Base-by-base conservation (phyloP, 192 early-diverging fungal species). In the Rhizophagus clarus region DNA sequence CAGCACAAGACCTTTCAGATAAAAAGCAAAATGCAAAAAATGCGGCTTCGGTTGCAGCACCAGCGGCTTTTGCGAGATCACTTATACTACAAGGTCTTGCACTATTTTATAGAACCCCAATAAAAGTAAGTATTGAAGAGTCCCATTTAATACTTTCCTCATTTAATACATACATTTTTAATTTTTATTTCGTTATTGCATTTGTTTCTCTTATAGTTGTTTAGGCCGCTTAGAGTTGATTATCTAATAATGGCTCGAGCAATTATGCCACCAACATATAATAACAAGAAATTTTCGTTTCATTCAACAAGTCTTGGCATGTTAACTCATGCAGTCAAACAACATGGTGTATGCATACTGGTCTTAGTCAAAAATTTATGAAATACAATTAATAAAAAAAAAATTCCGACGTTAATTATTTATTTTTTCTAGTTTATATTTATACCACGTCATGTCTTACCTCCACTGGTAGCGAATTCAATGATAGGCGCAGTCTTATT, bases 201-300 rank as follows among this genome's bases (percentile, higher is more conserved):
- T 49, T 63, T 45, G 28, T n/a, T 56, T n/a, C 26, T 40, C 32
- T 42, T 20, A n/a, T 68, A 93, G 87, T 85, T 95, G 15, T 95
- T 95, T 60, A 85, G 94, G 8, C 94, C 94, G 8, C 83, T 95
- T 80, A 86, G 94, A 11, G 92, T 95, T 7, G 94, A 95, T 80
- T 95, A 95, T 75, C 76, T 93, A 66, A 88, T 92, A n/a, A 92
- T 93, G 77, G 94, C 92, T 3, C 87, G 94, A 29, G 92, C 92
- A 12, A 76, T 92, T 47, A 89, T 93, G 79, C 93, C 91, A 22
- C 83, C 88, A 2, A 85, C 89, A 40, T 69, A 76, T 11, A 61
- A 28, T 26, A 79, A 74, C 2, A 82, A 77, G 31, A 79, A 79
- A 74, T 85, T 85, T 32, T 87, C 83, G 2, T 88, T 95, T 78